These are phyloP conservation scores for Perilla frutescens DNA, from an alignment of 257 asterid genomes.

Conservation along the genomic window DNA sequence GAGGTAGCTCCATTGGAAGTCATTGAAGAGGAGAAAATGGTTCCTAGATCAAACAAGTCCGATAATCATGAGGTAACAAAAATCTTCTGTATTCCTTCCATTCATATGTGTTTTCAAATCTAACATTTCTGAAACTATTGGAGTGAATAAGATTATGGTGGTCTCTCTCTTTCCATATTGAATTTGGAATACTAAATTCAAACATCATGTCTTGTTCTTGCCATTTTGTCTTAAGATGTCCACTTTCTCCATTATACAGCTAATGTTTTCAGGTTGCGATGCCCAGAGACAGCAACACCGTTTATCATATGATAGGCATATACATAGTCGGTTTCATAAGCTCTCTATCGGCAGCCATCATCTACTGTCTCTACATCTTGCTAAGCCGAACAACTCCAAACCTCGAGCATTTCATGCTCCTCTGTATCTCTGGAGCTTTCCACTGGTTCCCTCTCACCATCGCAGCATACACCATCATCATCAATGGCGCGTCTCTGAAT, in stretches of 20 bases:
- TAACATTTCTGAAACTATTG: too few relatives aligned
- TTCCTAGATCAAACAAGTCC: constrained; percentile 44
- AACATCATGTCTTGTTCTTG: too few relatives aligned
- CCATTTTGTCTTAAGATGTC: too few relatives aligned
- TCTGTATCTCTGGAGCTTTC: constrained; percentile 72
- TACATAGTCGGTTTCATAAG: constrained; percentile 66
- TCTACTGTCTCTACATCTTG: constrained; percentile 50
- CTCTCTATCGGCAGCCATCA: constrained; percentile 62
- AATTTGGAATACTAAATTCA: neutral
- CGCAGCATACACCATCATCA: constrained; percentile 52
- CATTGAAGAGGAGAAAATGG: constrained; percentile 49
- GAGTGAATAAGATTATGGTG: too few relatives aligned
- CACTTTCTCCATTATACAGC: neutral
- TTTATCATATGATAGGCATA: constrained; percentile 65
- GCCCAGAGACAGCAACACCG: constrained; percentile 29
- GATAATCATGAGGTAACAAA: constrained; percentile 47
- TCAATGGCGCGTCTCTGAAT: constrained; percentile 38
- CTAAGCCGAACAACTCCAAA: constrained; percentile 44
- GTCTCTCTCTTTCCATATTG: too few relatives aligned
- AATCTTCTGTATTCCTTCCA: too few relatives aligned
- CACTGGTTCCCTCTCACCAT: constrained; percentile 83
- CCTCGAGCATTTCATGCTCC: constrained; percentile 54
- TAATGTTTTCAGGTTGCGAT: constrained; percentile 44
- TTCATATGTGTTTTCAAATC: too few relatives aligned
- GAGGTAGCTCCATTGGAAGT: constrained; percentile 62